Evolutionary conservation across 208 protist genomes (phyloP), one percentile per base, ranked within the genome.

Genomic region (Porcisia hertigi): DNA sequence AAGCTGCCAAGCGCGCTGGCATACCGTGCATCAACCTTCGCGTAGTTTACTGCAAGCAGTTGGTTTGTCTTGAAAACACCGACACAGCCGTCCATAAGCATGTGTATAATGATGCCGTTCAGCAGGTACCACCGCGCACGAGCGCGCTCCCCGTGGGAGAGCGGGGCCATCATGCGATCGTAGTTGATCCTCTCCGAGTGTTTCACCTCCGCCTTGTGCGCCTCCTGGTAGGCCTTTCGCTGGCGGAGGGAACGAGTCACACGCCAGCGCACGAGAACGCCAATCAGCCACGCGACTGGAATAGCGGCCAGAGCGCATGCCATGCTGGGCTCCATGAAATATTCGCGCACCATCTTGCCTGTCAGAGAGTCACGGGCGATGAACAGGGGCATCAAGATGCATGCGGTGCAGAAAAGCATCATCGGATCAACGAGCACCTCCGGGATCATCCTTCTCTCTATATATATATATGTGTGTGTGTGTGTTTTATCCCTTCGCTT

Each of bases 51-150:
- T 9, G 85, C 79, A 20, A 95, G 80, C 18, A 93, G 66, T 23
- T 70, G 71, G 69, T 83, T 91, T 20, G 81, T 79, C 70, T 93
- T 90, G 80, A 95, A 92, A 23, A 89, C 82, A 23, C 91, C 89
- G 16, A 90, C 79, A 72, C 81, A 84, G 63, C 88, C 91, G 69
- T 92, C 91, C 87, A 95, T 88, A 23, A 93, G 55, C 11, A 93
- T 87, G 77, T 92, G 88, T 52, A 92, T 90, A 41, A 93, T 83
- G 49, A 92, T 65, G 52, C 87, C 91, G 80, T 93, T 95, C 30
- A 91, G 81, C 64, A 95, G 76, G 78, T 95, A 95, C 91, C 91
- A 95, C 57, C 88, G 81, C 2, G 87, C 88, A 20, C 85, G 89
- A 3, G 79, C 79, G 34, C 91, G 87, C 79, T 95, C 87, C 39